Evolutionary conservation across 164 flowering plant species (phyloP).

Genomic region (Malania oleifera): DNA sequence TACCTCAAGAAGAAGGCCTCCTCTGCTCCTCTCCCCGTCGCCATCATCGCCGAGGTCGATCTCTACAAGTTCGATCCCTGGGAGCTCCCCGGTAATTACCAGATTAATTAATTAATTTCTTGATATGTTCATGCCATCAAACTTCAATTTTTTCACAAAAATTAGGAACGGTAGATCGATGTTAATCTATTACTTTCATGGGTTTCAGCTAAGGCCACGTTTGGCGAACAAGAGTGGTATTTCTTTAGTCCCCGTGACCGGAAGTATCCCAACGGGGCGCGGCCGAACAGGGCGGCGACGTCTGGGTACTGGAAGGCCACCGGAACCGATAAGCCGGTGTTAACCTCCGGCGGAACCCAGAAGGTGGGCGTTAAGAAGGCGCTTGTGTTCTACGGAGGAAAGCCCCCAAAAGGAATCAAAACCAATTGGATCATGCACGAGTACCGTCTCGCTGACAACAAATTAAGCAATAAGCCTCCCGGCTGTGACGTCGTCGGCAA

Average conservation of each 20-base stretch:
- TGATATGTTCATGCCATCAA: no score
- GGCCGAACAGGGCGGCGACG: conserved; percentile 87
- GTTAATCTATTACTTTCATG: neutral
- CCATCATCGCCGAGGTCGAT: conserved; percentile 76
- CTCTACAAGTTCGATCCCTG: conserved; percentile 85
- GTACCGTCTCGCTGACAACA: conserved; percentile 62
- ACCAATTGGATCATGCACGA: conserved; percentile 98
- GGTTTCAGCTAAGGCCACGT: conserved; percentile 64
- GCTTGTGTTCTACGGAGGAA: conserved; percentile 82
- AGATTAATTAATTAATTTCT: neutral
- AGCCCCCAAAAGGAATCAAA: conserved; percentile 81
- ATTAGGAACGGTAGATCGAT: no score
- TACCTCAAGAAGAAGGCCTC: conserved; percentile 65
- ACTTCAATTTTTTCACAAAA: no score
- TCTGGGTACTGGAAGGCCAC: conserved; percentile 98
- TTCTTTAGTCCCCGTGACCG: conserved; percentile 89
- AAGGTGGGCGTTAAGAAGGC: conserved; percentile 91
- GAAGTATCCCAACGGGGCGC: conserved; percentile 85
- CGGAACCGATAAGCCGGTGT: conserved; percentile 88
- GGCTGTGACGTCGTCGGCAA: conserved; percentile 28
- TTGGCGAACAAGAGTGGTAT: conserved; percentile 93
- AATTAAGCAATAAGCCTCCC: conserved; percentile 38
- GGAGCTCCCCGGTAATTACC: conserved; percentile 68
- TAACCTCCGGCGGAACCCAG: conserved; percentile 58
- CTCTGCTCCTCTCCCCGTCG: conserved; percentile 62